Conservation (phyloP, 257 asterid species). For the Craterostigma plantagineum region DNA sequence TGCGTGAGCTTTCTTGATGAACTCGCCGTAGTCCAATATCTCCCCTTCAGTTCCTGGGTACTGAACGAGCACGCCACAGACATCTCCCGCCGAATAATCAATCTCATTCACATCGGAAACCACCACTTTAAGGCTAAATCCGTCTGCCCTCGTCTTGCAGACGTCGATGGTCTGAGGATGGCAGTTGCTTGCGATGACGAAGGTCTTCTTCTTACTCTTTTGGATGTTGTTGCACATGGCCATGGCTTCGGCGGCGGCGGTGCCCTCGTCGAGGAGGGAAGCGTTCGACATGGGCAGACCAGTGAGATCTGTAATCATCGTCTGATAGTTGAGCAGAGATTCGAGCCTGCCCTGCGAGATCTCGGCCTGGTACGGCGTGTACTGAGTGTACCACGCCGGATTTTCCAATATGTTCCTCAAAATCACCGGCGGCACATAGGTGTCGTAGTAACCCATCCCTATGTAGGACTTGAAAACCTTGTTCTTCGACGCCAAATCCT, state of each 20-base stretch:
- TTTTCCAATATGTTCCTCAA: slow-evolving; percentile 81
- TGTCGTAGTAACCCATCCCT: slow-evolving; percentile 91
- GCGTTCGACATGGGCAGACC: slow-evolving; percentile 96
- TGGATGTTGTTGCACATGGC: slow-evolving; percentile 90
- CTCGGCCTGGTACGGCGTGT: slow-evolving; percentile 98
- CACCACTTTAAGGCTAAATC: slow-evolving; percentile 63
- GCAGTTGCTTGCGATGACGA: slow-evolving; percentile 74
- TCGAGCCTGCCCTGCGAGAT: slow-evolving; percentile 94
- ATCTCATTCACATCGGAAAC: slow-evolving; percentile 56
- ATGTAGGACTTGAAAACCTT: slow-evolving; percentile 64
- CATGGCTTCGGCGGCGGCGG: slow-evolving; percentile 99
- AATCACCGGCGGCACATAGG: slow-evolving; percentile 84
- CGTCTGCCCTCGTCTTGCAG: slow-evolving; percentile 85
- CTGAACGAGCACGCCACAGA: slow-evolving; percentile 88
- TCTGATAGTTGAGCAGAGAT: slow-evolving; percentile 74
- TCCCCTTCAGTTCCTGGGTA: slow-evolving; percentile 99
- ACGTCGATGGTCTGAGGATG: slow-evolving; percentile 92
- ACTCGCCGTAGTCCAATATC: slow-evolving; percentile 66
- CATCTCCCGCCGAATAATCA: slow-evolving; percentile 68
- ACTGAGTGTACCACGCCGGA: slow-evolving; percentile 98
- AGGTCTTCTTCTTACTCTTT: slow-evolving; percentile 83
- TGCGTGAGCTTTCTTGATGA: slow-evolving; percentile 81
- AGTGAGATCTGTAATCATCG: slow-evolving; percentile 80
- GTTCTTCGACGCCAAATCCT: slow-evolving; percentile 53
- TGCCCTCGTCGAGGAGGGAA: slow-evolving; percentile 81